Evolutionary conservation across 257 asterid genomes (phyloP).

Genomic region (Solanum appendiculatum): DNA sequence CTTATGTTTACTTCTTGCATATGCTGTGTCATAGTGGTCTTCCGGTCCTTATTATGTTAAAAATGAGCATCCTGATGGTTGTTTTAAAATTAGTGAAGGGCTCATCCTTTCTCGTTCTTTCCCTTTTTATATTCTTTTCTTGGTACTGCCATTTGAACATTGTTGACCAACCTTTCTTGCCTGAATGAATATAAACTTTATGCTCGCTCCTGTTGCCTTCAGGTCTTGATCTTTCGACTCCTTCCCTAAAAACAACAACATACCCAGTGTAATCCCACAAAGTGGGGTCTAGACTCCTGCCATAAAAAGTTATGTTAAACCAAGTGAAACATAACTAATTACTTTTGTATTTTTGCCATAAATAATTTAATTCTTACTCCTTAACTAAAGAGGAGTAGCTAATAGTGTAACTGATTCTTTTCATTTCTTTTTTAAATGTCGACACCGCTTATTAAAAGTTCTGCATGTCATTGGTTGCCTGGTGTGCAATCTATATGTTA

Average conservation of each 20-base stretch:
- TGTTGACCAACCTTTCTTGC: not conserved
- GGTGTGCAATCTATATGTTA: not conserved
- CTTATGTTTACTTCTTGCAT: no score
- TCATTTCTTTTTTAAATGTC: not conserved
- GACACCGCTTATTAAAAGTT: not conserved
- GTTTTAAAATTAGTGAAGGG: not conserved
- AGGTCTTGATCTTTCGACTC: not conserved
- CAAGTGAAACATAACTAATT: not conserved
- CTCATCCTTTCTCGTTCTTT: not conserved
- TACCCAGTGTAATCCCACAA: not conserved
- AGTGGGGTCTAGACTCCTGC: not conserved
- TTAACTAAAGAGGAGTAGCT: not conserved
- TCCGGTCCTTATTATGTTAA: not conserved
- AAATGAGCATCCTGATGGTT: not conserved
- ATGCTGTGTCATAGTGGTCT: not conserved
- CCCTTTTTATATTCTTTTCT: not conserved
- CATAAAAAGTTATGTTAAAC: not conserved
- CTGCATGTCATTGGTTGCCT: not conserved
- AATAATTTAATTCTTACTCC: not conserved
- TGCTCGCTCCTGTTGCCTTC: not conserved
- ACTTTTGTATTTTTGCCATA: not conserved
- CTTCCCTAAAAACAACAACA: not conserved
- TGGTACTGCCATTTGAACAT: not conserved
- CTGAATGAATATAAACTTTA: not conserved
- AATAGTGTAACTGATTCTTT: not conserved